Evolutionary conservation across 2,329 filamentous ascomycete species (phyloP).

Genomic region (Trichophyton equinum): DNA sequence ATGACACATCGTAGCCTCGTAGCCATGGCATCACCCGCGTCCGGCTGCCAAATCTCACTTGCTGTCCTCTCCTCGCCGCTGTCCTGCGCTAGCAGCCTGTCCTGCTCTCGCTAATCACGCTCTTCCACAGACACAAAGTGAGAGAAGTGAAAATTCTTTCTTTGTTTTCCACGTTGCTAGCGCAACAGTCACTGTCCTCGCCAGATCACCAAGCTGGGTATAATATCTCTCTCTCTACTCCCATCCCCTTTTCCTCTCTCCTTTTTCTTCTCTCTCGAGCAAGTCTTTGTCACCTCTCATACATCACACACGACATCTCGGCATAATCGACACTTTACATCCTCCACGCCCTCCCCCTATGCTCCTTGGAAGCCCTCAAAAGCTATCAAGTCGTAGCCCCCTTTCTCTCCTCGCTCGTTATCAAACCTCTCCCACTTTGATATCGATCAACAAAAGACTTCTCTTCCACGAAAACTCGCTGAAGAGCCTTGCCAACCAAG

Average conservation of each 20-base stretch:
- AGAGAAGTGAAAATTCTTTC: not conserved
- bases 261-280: not conserved
- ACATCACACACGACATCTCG: too few relatives aligned
- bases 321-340: too few relatives aligned
- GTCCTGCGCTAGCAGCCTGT: not conserved
- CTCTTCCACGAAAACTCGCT: not conserved
- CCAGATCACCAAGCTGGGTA: not conserved
- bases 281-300: not conserved
- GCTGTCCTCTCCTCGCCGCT: not conserved
- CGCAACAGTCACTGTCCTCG: not conserved
- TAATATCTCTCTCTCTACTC: constrained; percentile 4
- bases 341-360: not conserved
- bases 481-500: not conserved
- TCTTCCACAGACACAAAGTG: not conserved
- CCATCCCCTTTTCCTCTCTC: not conserved
- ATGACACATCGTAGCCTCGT: not conserved
- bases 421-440: not conserved
- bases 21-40: not conserved
- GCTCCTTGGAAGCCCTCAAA: not conserved
- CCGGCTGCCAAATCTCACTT: not conserved
- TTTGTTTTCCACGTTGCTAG: not conserved
- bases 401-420: not conserved
- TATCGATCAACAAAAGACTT: not conserved
- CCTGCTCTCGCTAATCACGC: too few relatives aligned
- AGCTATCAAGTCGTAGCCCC: not conserved